Conservation (phyloP, 1,284 basidiomycete species). For the Fistulina hepatica region DNA sequence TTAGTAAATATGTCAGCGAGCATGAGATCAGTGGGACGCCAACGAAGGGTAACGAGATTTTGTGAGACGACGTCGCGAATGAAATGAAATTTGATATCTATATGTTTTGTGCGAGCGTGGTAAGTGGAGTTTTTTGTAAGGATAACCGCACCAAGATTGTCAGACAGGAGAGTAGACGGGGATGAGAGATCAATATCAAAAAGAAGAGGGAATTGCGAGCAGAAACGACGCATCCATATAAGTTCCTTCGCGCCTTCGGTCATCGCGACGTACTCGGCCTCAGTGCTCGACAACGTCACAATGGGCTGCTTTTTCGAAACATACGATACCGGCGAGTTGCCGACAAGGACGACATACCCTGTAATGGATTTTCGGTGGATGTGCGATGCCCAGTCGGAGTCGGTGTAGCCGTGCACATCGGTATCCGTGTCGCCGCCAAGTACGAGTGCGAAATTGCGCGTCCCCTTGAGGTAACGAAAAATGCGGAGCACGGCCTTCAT, state of each 20-base stretch:
- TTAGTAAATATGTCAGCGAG: too few species aligned
- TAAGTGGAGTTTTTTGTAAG: conserved; percentile 24
- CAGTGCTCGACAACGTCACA: conserved; percentile 9
- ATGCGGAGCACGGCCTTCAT: background rate
- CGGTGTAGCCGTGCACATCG: conserved; percentile 5
- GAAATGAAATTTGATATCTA: conserved; percentile 30
- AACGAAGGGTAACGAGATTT: too few species aligned
- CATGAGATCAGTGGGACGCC: too few species aligned
- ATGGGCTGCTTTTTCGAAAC: conserved; percentile 10
- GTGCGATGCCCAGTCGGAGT: conserved; percentile 11
- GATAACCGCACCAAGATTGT: conserved; percentile 29
- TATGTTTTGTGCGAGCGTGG: conserved; percentile 30
- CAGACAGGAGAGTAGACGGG: conserved; percentile 20
- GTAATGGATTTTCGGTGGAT: conserved; percentile 10
- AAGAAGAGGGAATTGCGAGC: conserved; percentile 19
- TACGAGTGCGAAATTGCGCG: conserved; percentile 1
- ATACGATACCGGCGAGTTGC: conserved; percentile 7
- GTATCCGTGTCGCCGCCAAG: background rate
- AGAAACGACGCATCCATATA: conserved; percentile 13
- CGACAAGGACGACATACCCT: conserved; percentile 7
- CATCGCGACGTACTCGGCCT: conserved; percentile 10
- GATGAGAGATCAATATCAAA: too few species aligned
- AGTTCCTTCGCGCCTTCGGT: conserved; percentile 6
- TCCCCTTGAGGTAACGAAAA: conserved; percentile 1
- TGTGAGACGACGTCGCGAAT: too few species aligned